Conservation (phyloP, 306 rosid genomes). For the Quercus rubra region DNA sequence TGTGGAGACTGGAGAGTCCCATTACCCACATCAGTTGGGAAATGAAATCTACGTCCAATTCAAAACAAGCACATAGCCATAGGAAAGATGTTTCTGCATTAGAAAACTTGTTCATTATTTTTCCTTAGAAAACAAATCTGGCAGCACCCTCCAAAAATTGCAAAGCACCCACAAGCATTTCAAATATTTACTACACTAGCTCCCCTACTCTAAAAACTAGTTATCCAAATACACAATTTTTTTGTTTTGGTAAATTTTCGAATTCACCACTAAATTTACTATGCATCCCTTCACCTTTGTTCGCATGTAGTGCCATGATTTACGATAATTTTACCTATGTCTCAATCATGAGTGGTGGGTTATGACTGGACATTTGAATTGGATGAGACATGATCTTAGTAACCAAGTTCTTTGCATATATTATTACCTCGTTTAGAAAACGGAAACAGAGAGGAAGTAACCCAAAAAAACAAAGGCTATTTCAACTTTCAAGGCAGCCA, state of each 20-base stretch:
- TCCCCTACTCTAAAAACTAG: background rate
- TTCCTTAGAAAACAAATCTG: background rate
- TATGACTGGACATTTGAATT: background rate
- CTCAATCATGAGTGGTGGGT: background rate
- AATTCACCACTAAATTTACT: background rate
- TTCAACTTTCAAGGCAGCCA: background rate
- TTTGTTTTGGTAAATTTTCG: background rate
- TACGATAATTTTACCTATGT: background rate
- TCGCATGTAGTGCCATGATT: background rate
- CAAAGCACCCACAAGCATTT: background rate
- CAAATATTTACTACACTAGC: background rate
- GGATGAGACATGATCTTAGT: background rate
- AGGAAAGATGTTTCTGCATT: background rate
- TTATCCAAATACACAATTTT: background rate
- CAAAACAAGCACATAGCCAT: background rate
- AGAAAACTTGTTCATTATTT: background rate
- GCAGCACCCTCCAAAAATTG: background rate
- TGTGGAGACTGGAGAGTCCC: no score
- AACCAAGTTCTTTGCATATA: background rate
- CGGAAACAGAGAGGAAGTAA: background rate
- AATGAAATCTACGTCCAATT: background rate
- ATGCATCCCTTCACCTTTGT: background rate
- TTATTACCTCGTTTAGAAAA: background rate
- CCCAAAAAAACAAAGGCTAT: background rate
- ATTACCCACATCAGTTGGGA: no score